Percentiles rank a stretch among this genome's conserved stretches.
Evolutionary conservation across 2,329 filamentous ascomycete genomes (phyloP).

Genomic region (Aspergillus pseudoglaucus): DNA sequence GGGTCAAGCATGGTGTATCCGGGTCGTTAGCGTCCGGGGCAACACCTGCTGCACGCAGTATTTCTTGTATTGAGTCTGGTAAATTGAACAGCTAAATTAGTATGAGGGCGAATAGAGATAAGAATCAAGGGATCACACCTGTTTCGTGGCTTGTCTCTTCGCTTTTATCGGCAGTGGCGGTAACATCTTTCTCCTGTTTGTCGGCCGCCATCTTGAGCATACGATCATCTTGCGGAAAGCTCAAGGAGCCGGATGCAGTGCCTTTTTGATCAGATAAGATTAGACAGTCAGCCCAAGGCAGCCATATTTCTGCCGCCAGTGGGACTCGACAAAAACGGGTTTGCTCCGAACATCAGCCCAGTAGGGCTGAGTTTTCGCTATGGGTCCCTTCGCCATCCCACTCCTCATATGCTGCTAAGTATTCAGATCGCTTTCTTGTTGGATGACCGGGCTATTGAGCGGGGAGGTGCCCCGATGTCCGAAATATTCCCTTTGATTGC

Average conservation of each 20-base stretch:
- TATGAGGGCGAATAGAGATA: not conserved
- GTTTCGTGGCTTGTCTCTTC: not conserved
- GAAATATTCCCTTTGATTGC: no score
- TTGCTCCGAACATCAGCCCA: not conserved
- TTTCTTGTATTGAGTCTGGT: conserved; percentile 8
- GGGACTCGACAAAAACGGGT: not conserved
- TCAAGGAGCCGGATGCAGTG: not conserved
- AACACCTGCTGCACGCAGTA: conserved; percentile 34
- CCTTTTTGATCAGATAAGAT: not conserved
- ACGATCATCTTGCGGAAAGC: not conserved
- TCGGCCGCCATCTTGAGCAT: not conserved
- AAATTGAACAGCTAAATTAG: not conserved
- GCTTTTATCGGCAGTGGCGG: not conserved
- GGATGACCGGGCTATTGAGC: no score
- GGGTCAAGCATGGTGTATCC: conserved; percentile 26
- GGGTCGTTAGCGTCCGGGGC: conserved; percentile 47
- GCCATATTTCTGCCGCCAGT: conserved; percentile 3
- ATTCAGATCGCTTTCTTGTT: not conserved
- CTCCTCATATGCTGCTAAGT: not conserved
- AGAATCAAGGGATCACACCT: not conserved
- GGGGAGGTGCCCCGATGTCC: no score
- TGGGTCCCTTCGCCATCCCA: not conserved
- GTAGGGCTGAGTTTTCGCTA: not conserved
- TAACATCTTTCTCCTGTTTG: not conserved
- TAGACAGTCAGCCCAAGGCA: not conserved